Evolutionary conservation across 2,329 filamentous ascomycete genomes (phyloP).

Genomic region (Colletotrichum godetiae): DNA sequence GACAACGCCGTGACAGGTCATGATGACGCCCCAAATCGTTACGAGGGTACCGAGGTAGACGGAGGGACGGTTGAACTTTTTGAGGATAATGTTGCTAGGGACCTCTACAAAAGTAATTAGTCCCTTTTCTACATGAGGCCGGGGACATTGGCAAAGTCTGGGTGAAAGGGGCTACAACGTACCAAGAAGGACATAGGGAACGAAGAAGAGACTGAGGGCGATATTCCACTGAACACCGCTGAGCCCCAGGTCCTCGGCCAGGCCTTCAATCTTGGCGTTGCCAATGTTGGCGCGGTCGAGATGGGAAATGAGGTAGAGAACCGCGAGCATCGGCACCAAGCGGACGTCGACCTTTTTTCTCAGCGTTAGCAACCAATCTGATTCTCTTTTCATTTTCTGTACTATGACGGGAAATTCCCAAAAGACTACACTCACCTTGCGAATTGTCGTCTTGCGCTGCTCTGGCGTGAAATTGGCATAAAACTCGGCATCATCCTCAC

Average conservation of each 20-base stretch:
- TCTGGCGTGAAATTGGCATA: constrained; percentile 40
- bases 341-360: constrained; percentile 33
- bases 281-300: constrained; percentile 64
- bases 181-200: constrained; percentile 67
- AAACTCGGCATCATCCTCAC: constrained; percentile 42
- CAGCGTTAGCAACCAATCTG: not conserved
- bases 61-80: constrained; percentile 68
- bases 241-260: constrained; percentile 54
- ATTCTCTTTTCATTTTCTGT: not conserved
- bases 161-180: not conserved
- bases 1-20: constrained; percentile 42
- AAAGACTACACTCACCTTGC: constrained; percentile 38
- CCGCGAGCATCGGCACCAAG: constrained; percentile 62
- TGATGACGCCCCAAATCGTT: constrained; percentile 53
- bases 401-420: too few relatives aligned
- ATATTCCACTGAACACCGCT: constrained; percentile 68
- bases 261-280: constrained; percentile 62
- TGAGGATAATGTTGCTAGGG: constrained; percentile 73
- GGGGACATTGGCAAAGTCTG: too few relatives aligned
- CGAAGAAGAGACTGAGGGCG: constrained; percentile 69
- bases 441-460: constrained; percentile 39
- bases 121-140: too few relatives aligned
- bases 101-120: constrained; percentile 53
- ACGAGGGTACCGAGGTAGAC: constrained; percentile 75
- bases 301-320: constrained; percentile 67